Percentiles rank a stretch among this genome's conserved stretches.
These are phyloP conservation scores for Coemansia sp. DNA, from an alignment of 192 early-diverging fungal genomes.

Conservation along the genomic window DNA sequence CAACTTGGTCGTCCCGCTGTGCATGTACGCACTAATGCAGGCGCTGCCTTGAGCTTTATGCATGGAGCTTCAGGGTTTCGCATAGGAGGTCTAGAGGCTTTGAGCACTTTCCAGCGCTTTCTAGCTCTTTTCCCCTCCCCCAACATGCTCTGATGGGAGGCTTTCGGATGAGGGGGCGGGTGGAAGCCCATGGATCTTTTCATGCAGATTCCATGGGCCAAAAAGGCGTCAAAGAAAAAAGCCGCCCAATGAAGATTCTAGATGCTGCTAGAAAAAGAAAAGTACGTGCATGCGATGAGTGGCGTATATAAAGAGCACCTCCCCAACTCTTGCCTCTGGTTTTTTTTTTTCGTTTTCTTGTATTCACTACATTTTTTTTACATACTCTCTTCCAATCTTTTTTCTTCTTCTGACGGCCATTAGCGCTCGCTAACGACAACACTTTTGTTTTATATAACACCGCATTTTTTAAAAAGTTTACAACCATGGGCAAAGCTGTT, in stretches of 20 bases:
- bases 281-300: background rate
- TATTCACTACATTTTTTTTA: slow-evolving; percentile 3
- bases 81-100: background rate
- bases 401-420: background rate
- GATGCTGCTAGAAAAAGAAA: background rate
- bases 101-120: background rate
- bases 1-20: slow-evolving; percentile 87
- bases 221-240: background rate
- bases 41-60: background rate
- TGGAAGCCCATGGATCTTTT: slow-evolving; percentile 15
- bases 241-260: slow-evolving; percentile 6
- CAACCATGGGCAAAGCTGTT: slow-evolving; percentile 54
- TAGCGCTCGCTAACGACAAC: slow-evolving; percentile 2
- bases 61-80: background rate
- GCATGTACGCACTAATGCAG: slow-evolving; percentile 57
- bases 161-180: slow-evolving; percentile 6
- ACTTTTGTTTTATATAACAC: slow-evolving; percentile 17
- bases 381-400: background rate
- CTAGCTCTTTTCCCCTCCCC: background rate
- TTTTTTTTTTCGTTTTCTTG: background rate
- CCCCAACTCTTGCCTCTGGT: background rate
- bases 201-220: background rate
- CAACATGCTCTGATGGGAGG: background rate
- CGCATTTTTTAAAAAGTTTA: slow-evolving; percentile 10
- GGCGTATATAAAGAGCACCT: background rate